Base-by-base conservation (phyloP, 83 land plant species). In the Thuja plicata region DNA sequence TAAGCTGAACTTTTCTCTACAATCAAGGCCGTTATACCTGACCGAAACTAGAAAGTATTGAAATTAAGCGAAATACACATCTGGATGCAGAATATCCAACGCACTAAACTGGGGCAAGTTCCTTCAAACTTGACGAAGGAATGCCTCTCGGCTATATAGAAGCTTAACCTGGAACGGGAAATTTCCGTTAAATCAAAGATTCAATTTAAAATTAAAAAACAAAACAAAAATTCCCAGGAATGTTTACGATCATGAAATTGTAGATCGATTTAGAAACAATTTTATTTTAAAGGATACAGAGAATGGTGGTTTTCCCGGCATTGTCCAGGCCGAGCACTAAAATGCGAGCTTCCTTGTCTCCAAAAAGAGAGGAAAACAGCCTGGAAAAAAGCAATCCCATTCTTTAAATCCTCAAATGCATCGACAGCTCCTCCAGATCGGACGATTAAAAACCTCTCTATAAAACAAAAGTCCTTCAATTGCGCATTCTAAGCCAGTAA, bases 271-370 rank as follows among this genome's bases (percentile, higher is more conserved):
- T 86, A 82, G 16, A 77, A 87, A 8, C 32, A 85, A 30, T 82
- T 6, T 54, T 32, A 40, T 10, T 37, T 40, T 24, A 87, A 88
- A 87, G 88, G 92, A 88, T 95, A 98, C 99, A 98, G 70, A 98
- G 97, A 87, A 98, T 98, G 15, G 99, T 98, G 52, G 99, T 98
- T 90, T 98, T 98, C 21, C 99, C 99, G 89, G 99, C 99, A 93
- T 98, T 98, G 94, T 98, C 99, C 89, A 98, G 99, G n/a, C 99
- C 99, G 19, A 98, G 94, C 40, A 98, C 99, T 12, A 98, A 96
- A 91, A 98, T 98, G 82, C 99, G 97, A 87, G 99, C 99, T 89
- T 98, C 99, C 87, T 91, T 92, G 88, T 94, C 97, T 66, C 99
- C 99, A 88, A 98, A 98, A 38, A 98, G 87, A 16, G 97, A 96